These are phyloP conservation scores for Ascocoryne sarcoides DNA, from an alignment of 2,329 filamentous ascomycete species.

Conservation along the genomic window DNA sequence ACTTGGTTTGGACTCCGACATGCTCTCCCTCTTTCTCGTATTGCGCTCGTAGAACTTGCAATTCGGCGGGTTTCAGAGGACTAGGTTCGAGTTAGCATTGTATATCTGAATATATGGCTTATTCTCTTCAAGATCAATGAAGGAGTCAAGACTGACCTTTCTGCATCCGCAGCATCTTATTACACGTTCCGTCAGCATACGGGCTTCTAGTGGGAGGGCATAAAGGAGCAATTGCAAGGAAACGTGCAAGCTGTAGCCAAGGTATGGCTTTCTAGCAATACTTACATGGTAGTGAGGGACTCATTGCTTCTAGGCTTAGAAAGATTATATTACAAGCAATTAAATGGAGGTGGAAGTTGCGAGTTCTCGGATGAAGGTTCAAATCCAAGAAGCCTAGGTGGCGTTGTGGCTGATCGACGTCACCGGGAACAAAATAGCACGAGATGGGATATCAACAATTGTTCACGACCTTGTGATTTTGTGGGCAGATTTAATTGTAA, in stretches of 20 bases:
- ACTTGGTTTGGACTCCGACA: conserved; percentile 95
- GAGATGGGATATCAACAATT: too few relatives aligned
- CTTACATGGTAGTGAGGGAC: conserved; percentile 31
- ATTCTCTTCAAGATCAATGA: not conserved
- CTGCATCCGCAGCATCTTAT: conserved; percentile 94
- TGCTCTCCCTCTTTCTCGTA: conserved; percentile 98
- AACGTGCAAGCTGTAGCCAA: conserved; percentile 23
- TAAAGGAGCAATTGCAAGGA: conserved; percentile 20
- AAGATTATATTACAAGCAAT: too few relatives aligned
- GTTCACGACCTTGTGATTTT: too few relatives aligned
- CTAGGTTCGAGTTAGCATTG: conserved; percentile 37
- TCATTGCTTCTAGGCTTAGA: conserved; percentile 21
- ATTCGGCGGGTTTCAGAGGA: conserved; percentile 82
- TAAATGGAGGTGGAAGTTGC: too few relatives aligned
- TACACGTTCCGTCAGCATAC: conserved; percentile 24
- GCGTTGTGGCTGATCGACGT: conserved; percentile 12
- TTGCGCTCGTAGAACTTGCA: conserved; percentile 84
- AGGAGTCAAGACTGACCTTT: conserved; percentile 55
- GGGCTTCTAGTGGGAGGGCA: conserved; percentile 19
- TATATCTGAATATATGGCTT: not conserved
- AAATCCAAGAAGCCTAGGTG: conserved; percentile 5
- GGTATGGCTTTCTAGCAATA: conserved; percentile 15
- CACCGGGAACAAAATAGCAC: too few relatives aligned
- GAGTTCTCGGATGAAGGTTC: too few relatives aligned
- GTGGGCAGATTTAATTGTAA: too few relatives aligned